Conservation (phyloP, 495 filamentous ascomycete species). For the Chlorociboria aeruginascens region DNA sequence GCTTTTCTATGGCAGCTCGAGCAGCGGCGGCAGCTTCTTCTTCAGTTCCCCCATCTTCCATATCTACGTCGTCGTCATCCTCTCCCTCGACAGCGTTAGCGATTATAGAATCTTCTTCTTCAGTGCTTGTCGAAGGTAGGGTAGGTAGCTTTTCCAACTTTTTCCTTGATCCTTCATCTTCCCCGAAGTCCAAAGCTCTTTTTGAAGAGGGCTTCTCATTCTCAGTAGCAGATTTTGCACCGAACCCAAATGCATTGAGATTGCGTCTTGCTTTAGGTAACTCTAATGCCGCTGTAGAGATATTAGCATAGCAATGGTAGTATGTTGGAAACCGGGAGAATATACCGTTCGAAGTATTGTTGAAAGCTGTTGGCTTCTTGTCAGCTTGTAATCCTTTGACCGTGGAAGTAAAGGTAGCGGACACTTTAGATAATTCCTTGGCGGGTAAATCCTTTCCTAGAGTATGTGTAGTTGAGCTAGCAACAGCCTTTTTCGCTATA, state of each 20-base stretch:
- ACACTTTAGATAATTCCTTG: slow-evolving; percentile 41
- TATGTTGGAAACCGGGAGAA: slow-evolving; percentile 8
- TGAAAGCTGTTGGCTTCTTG: slow-evolving; percentile 35
- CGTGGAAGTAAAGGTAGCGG: slow-evolving; percentile 31
- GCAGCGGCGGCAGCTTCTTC: slow-evolving; percentile 81
- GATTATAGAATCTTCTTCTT: slow-evolving; percentile 44
- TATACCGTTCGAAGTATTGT: slow-evolving; percentile 35
- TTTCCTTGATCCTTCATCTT: slow-evolving; percentile 74
- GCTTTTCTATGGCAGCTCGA: slow-evolving; percentile 63
- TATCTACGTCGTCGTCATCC: slow-evolving; percentile 66
- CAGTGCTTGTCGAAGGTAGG: slow-evolving; percentile 48
- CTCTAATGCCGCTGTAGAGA: slow-evolving; percentile 31
- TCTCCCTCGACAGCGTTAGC: slow-evolving; percentile 48
- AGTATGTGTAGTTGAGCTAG: slow-evolving; percentile 31
- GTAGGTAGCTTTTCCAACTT: slow-evolving; percentile 82
- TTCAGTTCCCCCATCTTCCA: slow-evolving; percentile 66
- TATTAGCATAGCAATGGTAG: slow-evolving; percentile 17
- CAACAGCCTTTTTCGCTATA: slow-evolving; percentile 59
- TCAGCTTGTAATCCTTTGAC: slow-evolving; percentile 38
- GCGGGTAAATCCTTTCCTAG: slow-evolving; percentile 52
- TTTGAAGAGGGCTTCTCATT: slow-evolving; percentile 56
- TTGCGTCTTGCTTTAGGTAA: slow-evolving; percentile 55
- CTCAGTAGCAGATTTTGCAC: slow-evolving; percentile 47
- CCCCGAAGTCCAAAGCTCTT: slow-evolving; percentile 69
- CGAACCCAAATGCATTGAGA: slow-evolving; percentile 75